A percentile compares a stretch with the other conserved stretches of the same genome.
Evolutionary conservation across 805 yeast species (phyloP).

Genomic region (Yarrowia sp.): DNA sequence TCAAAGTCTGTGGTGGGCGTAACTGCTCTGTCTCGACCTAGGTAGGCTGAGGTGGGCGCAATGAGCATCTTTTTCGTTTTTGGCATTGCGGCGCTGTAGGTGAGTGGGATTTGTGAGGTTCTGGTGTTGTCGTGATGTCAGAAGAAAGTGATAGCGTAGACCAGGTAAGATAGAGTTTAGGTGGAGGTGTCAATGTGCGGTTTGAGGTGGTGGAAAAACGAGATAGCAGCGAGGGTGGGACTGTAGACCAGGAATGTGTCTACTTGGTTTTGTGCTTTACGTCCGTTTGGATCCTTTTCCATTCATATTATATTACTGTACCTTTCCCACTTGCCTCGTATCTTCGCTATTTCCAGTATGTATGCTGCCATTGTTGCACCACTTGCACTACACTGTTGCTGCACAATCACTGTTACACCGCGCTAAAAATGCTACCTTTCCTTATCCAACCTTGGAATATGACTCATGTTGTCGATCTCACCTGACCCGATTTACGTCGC

Average conservation of each 20-base stretch:
- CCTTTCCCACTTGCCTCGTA: not conserved
- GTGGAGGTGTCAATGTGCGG: slow-evolving; percentile 5
- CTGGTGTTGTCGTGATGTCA: slow-evolving; percentile 2
- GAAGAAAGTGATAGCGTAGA: not conserved
- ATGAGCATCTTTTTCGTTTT: slow-evolving; percentile 17
- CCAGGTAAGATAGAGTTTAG: slow-evolving; percentile 11
- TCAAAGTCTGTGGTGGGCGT: slow-evolving; percentile 17
- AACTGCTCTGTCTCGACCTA: slow-evolving; percentile 3
- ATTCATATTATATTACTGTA: not conserved
- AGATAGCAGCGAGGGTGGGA: not conserved
- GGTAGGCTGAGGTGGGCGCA: slow-evolving; percentile 18
- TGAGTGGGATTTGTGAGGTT: not conserved
- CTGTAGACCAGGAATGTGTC: not conserved
- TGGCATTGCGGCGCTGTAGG: not conserved
- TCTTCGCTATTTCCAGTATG: not conserved
- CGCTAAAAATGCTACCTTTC: not conserved
- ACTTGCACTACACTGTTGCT: not conserved
- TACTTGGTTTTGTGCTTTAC: not conserved
- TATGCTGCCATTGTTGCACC: not conserved
- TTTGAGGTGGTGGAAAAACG: not conserved
- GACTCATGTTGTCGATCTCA: not conserved
- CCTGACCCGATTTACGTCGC: not conserved
- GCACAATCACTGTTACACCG: not conserved
- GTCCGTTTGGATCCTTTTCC: not conserved
- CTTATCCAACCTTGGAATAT: not conserved